phyloP scores from a whole-genome alignment of 176 grass and related monocot genomes.

The Hsuehochloa calcarea region DNA sequence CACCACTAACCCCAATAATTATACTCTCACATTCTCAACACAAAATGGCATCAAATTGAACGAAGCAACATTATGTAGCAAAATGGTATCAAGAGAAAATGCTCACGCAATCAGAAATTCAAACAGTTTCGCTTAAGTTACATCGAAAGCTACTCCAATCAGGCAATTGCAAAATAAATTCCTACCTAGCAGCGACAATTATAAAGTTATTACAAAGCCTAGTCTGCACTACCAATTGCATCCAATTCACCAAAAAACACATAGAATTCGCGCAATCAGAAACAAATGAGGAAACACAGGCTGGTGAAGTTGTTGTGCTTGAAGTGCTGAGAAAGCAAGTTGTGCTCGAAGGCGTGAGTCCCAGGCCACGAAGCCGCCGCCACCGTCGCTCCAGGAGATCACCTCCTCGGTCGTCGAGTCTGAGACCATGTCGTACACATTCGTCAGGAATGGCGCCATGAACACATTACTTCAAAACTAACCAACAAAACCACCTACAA shows the following conservation, averaged over 20 bases:
- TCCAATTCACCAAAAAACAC: conserved; percentile 10
- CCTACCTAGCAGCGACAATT: not conserved
- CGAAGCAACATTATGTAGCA: not conserved
- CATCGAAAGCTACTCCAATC: not conserved
- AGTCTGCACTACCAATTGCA: not conserved
- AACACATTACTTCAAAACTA: no score
- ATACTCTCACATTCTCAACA: not conserved
- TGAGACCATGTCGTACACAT: conserved; percentile 79
- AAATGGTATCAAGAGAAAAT: not conserved
- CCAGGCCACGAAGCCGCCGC: conserved; percentile 64
- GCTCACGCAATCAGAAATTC: not conserved
- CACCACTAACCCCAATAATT: not conserved
- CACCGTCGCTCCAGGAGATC: conserved; percentile 56
- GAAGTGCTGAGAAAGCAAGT: conserved; percentile 61
- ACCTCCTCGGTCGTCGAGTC: conserved; percentile 48
- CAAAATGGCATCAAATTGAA: not conserved
- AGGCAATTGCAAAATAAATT: not conserved
- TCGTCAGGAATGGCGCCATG: conserved; percentile 74
- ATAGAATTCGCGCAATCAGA: not conserved
- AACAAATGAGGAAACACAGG: not conserved
- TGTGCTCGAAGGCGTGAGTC: conserved; percentile 72
- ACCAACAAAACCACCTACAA: no score
- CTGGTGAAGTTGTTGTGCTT: conserved; percentile 89
- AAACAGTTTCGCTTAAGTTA: not conserved
- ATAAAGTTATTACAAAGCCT: not conserved